A percentile compares a stretch with the other conserved stretches of the same genome.
phyloP scores from a whole-genome alignment of 495 filamentous ascomycete genomes.

The Xylaria intraflava region DNA sequence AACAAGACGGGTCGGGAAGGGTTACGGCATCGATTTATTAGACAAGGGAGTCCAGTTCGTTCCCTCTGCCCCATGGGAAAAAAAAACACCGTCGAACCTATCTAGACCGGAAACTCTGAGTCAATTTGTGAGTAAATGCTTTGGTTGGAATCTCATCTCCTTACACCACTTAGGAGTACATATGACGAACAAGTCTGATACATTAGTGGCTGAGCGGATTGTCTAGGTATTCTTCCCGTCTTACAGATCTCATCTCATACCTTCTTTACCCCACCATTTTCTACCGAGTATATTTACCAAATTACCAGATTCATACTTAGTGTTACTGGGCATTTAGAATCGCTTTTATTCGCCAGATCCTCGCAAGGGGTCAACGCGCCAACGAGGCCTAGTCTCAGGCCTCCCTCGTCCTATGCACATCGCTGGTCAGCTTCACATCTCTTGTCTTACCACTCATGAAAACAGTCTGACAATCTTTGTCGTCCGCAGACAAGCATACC shows the following conservation, averaged over 20 bases:
- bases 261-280: conserved; percentile 7
- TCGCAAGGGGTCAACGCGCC: neutral
- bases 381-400: conserved; percentile 5
- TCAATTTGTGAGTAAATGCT: too few species aligned
- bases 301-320: neutral
- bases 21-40: conserved; percentile 4
- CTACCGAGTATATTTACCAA: neutral
- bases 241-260: neutral
- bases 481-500: conserved; percentile 1
- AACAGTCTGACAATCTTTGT: neutral
- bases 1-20: neutral
- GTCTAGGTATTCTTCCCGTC: conserved; percentile 9
- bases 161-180: too few species aligned
- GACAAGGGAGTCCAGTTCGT: neutral
- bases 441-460: conserved; percentile 1
- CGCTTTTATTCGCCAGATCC: conserved; percentile 9
- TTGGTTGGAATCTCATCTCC: too few species aligned
- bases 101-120: neutral
- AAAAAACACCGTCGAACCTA: neutral
- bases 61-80: neutral
- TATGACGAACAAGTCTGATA: neutral
- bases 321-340: conserved; percentile 1
- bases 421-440: conserved; percentile 3
- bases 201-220: conserved; percentile 7
- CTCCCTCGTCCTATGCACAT: neutral